Evolutionary conservation across 192 early-diverging fungal genomes (phyloP), one percentile per base, ranked within the genome.

Genomic region (Cladochytrium replicatum): DNA sequence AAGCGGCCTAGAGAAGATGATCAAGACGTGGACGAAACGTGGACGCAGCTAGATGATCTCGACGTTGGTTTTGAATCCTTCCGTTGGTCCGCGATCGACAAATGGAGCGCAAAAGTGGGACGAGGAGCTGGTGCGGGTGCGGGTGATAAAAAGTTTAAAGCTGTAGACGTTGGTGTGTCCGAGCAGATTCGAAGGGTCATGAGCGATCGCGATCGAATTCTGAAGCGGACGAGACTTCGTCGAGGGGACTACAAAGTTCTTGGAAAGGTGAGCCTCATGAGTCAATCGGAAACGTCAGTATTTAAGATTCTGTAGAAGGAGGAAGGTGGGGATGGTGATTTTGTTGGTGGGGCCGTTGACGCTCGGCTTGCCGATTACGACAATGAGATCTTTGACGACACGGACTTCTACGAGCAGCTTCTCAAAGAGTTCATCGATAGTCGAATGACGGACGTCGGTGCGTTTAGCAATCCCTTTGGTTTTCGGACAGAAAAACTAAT

Each of bases 361-460:
- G 65, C 65, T 17, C 74, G 79, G 56, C 58, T 84, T 37, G 60
- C 71, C 26, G 80, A 89, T 41, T 77, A 87, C 48, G 90, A 94
- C 47, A 50, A 64, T 7, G 87, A 96, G 43, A 82, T 98, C 26
- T 98, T 95, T 69, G 94, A 98, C 55, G 94, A 98, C 54, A 75
- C 80, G 0, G 94, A 98, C 63, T 98, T 89, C 61, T 98, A 98
- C 63, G 84, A 89, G 53, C 87, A 89, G 43, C 72, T 92, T 38
- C 55, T 98, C 49, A 86, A 91, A 38, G 94, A 98, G 68, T 64
- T 98, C 46, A 93, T 98, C 38, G 94, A 98, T 60, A 85, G 80
- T 43, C 74, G 89, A 24, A 92, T 93, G 88, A 78, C 82, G 6
- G 87, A 91, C 49, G 84, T 84, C 15, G 71, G 68, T 74, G 38